Evolutionary conservation across 2,329 filamentous ascomycete species (phyloP).

Genomic region (Penicillium glabrum): DNA sequence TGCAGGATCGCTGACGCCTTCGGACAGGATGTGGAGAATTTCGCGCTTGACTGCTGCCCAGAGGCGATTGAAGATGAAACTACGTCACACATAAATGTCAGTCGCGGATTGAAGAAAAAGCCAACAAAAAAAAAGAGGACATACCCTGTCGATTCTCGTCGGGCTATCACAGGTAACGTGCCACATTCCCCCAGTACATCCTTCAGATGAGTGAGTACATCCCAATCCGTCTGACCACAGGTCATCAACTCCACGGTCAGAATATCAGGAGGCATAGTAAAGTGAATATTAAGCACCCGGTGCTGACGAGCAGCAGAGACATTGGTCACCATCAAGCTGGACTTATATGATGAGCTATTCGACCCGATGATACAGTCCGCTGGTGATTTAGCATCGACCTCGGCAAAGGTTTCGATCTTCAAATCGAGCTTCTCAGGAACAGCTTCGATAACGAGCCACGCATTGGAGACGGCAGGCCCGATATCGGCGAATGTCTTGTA

Average conservation of each 20-base stretch:
- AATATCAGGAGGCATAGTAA: constrained; percentile 49
- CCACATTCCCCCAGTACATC: constrained; percentile 41
- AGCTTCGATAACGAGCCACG: constrained; percentile 57
- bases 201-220: constrained; percentile 49
- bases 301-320: constrained; percentile 38
- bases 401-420: constrained; percentile 51
- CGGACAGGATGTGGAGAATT: constrained; percentile 49
- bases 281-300: constrained; percentile 54
- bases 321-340: constrained; percentile 49
- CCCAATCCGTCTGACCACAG: constrained; percentile 43
- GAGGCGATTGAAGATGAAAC: constrained; percentile 56
- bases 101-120: background rate
- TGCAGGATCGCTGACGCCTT: constrained; percentile 49
- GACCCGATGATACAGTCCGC: constrained; percentile 51
- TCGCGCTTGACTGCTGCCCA: constrained; percentile 61
- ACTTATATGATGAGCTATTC: constrained; percentile 56
- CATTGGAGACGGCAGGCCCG: constrained; percentile 41
- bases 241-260: constrained; percentile 58
- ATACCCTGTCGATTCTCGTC: constrained; percentile 49
- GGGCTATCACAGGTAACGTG: constrained; percentile 43
- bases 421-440: constrained; percentile 52
- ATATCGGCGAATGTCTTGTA: constrained; percentile 39
- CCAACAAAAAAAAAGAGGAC: background rate
- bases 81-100: background rate
- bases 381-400: constrained; percentile 46